A percentile compares a stretch with the other conserved stretches of the same genome.
Evolutionary conservation across 805 yeast genomes (phyloP).

Genomic region (Sungouiozyma intestinalis): DNA sequence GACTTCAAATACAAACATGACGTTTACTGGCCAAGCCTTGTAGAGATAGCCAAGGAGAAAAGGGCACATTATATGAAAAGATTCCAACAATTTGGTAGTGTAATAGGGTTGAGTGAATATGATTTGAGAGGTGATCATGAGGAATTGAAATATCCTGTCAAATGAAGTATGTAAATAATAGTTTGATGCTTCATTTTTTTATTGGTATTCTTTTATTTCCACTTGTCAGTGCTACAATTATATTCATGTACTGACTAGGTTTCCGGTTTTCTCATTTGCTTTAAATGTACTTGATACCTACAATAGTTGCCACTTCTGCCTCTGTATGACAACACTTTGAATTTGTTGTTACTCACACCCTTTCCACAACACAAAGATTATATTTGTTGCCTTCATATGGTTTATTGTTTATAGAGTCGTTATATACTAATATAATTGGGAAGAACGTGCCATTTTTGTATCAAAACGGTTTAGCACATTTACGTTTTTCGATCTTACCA

Average conservation of each 20-base stretch:
- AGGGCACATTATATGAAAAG: slow-evolving; percentile 55
- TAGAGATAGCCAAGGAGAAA: slow-evolving; percentile 47
- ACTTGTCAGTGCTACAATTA: no score
- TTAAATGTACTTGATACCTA: no score
- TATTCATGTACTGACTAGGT: no score
- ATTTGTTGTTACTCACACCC: no score
- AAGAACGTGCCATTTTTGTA: neutral
- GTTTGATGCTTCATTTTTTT: no score
- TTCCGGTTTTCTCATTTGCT: no score
- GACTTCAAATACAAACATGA: slow-evolving; percentile 78
- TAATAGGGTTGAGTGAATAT: slow-evolving; percentile 71
- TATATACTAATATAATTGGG: neutral
- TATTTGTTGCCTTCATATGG: neutral
- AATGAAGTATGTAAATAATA: no score
- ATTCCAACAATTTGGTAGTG: slow-evolving; percentile 58
- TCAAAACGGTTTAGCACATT: slow-evolving; percentile 82
- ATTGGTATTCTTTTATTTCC: no score
- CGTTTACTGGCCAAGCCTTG: slow-evolving; percentile 66
- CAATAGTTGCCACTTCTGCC: no score
- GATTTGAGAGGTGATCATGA: slow-evolving; percentile 52
- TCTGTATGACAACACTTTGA: no score
- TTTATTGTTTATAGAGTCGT: neutral
- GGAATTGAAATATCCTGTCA: slow-evolving; percentile 20
- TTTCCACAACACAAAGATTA: neutral
- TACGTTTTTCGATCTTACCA: slow-evolving; percentile 68